Evolutionary conservation across 1,284 basidiomycete species (phyloP), one percentile per base, ranked within the genome.

Genomic region (Leccinum fallax): DNA sequence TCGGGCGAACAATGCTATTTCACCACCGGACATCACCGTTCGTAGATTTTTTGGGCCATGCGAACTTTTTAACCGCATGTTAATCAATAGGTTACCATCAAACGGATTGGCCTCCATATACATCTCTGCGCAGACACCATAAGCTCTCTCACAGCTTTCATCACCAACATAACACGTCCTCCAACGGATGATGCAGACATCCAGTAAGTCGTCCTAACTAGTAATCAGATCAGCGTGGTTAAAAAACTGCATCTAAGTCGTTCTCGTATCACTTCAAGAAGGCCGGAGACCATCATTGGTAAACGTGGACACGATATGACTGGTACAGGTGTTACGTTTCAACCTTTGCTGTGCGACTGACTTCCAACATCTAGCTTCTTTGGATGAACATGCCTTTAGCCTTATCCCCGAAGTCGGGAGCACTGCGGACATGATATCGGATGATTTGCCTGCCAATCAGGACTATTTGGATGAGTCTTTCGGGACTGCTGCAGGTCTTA

Each of bases 391-490:
- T 40, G 93, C 95, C 0, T 98, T 97, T 77, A 83, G 79, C 55
- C 80, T 80, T 24, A 74, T 88, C 6, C 91, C 92, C 1, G 89
- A 94, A 64, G 79, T 92, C 58, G 90, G 90, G 6, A 84, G 87
- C 5, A 83, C 87, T 4, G 88, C 93, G 4, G 96, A 98, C 74
- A 89, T 98, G 85, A 90, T 98, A 54, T 81, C 84, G 49, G 97
- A 98, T 70, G 95, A 98, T 71, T 80, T 98, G 11, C 96, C 96
- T 0, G 91, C 84, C 16, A 96, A 98, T 73, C 79, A 83, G 38
- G 92, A 95, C 68, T 98, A 95, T 70, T 81, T 98, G 28, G 94
- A 95, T 65, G 86, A 86, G 56, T 89, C 91, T 3, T 93, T 90
- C 70, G 88, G 91, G 54, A 79, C 89, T 21, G 87, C 90, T 19